Base-by-base conservation (phyloP, 179 eudicot genomes). In the Carnegiea gigantea region DNA sequence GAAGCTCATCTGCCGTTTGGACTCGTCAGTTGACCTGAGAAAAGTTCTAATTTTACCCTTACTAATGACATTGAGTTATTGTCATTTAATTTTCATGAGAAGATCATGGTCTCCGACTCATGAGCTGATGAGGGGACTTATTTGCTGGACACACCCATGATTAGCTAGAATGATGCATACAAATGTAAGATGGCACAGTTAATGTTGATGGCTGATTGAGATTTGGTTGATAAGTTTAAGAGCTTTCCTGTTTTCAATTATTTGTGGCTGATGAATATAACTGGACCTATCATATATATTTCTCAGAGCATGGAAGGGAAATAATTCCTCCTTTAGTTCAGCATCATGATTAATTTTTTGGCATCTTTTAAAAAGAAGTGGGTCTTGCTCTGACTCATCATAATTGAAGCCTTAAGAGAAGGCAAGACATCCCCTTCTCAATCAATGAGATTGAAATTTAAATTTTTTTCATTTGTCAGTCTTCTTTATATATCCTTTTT, bases 271-370 rank as follows among this genome's bases (percentile, higher is more conserved):
- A 60, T 13, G 54, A 1, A 26, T 38, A 18, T 77, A 36, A 44
- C 33, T n/a, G 54, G 79, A 40, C 54, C 26, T 12, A 21, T 13
- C 4, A n/a, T 20, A 4, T 64, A n/a, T 20, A 4, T 64, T 78
- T 78, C 17, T 44, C 28, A 38, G 43, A 78, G 23, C 73, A 40
- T 43, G 67, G 30, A 70, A 44, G 49, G 10, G 13, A 23, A n/a
- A 62, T 7, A 62, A 21, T 23, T 65, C 26, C 44, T 65, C 43
- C 20, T 46, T 26, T 68, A 36, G 38, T 3, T 18, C 5, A 70
- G 81, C 43, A 79, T 49, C 5, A 53, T 71, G 76, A 51, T 79
- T 13, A n/a, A 73, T 48, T 78, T 78, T 67, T 24, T 9, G 14
- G 0, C 12, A 3, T 11, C 26, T 77, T 68, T 24, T 68, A 0